Conservation (phyloP, 768 basidiomycete species). For the Russula olivacea region DNA sequence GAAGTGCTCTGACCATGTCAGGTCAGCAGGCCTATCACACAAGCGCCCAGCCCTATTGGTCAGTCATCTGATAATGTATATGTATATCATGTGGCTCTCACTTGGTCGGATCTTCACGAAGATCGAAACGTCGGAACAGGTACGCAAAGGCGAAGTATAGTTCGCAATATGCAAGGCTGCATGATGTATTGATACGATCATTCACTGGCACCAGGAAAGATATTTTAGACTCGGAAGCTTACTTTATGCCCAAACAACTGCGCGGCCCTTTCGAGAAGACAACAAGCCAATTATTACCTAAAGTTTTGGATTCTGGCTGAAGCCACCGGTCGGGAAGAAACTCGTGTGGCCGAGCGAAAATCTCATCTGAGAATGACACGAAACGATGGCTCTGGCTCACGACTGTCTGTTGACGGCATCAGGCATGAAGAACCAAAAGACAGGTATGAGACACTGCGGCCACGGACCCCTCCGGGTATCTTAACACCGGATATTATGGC, state of each 20-base stretch:
- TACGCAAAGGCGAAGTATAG: slow-evolving; percentile 26
- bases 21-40: slow-evolving; percentile 8
- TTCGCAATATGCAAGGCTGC: slow-evolving; percentile 25
- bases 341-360: slow-evolving; percentile 16
- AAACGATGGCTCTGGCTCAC: slow-evolving; percentile 20
- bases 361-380: slow-evolving; percentile 4
- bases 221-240: background rate
- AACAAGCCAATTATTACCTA: slow-evolving; percentile 22
- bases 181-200: background rate
- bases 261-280: slow-evolving; percentile 25
- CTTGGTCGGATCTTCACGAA: slow-evolving; percentile 15
- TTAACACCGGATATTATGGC: slow-evolving; percentile 1
- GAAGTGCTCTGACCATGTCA: slow-evolving; percentile 19
- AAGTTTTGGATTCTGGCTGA: slow-evolving; percentile 1
- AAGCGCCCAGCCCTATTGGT: background rate
- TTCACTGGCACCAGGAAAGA: background rate
- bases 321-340: slow-evolving; percentile 26
- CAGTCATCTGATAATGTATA: too few relatives aligned
- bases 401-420: background rate
- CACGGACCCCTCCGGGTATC: slow-evolving; percentile 15
- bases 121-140: slow-evolving; percentile 27
- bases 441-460: background rate
- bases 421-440: background rate
- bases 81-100: background rate
- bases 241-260: slow-evolving; percentile 26